phyloP scores from a whole-genome alignment of 106 monocot species.

The Hemerocallis citrina region DNA sequence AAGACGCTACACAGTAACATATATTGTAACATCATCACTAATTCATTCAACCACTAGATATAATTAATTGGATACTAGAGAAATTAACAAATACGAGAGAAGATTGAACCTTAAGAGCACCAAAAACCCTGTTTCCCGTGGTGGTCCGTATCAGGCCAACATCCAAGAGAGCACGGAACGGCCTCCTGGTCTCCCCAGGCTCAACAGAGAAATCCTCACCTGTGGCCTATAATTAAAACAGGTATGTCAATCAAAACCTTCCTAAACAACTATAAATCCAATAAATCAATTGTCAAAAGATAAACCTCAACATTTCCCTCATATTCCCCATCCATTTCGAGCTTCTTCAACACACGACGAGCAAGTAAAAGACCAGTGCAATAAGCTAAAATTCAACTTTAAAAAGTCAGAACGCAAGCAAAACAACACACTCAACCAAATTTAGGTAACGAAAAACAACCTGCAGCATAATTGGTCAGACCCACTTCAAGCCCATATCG shows the following conservation, averaged over 20 bases:
- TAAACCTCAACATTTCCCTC: conserved; percentile 82
- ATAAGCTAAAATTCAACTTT: conserved; percentile 34
- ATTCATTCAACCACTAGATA: too few relatives aligned
- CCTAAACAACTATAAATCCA: background rate
- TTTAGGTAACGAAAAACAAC: conserved; percentile 16
- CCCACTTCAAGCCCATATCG: conserved; percentile 89
- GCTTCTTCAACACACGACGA: conserved; percentile 72
- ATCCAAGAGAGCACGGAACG: conserved; percentile 92
- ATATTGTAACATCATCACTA: too few relatives aligned
- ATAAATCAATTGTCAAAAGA: background rate
- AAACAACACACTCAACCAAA: background rate
- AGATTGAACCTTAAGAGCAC: conserved; percentile 74
- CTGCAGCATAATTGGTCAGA: conserved; percentile 95
- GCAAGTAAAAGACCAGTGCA: conserved; percentile 94
- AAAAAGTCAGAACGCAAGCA: conserved; percentile 1
- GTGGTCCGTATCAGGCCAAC: conserved; percentile 89
- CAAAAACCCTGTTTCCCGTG: conserved; percentile 90
- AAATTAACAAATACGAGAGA: too few relatives aligned
- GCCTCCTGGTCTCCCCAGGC: conserved; percentile 80
- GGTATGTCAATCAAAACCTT: background rate
- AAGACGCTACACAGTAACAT: too few relatives aligned
- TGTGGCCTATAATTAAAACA: conserved; percentile 34
- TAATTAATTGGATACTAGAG: too few relatives aligned
- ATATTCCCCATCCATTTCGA: conserved; percentile 84
- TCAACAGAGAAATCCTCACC: conserved; percentile 94